phyloP scores from a whole-genome alignment of 2,329 filamentous ascomycete genomes.

The Venturia pyrina region DNA sequence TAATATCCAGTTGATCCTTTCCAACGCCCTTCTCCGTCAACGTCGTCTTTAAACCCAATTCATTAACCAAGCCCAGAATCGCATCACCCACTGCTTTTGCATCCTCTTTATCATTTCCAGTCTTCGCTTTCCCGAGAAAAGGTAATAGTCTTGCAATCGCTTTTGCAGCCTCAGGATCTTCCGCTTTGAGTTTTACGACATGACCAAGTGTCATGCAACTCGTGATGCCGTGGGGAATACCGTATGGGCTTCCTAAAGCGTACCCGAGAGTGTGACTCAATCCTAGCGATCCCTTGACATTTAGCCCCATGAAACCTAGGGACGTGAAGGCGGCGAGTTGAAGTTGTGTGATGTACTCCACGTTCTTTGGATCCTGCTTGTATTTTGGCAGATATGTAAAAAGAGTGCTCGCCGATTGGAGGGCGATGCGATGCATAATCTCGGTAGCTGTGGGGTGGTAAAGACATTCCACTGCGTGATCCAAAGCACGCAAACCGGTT shows the following conservation, averaged over 20 bases:
- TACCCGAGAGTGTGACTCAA: constrained; percentile 38
- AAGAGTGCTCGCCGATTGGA: constrained; percentile 36
- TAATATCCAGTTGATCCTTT: constrained; percentile 31
- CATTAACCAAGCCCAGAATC: constrained; percentile 33
- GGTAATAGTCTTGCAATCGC: constrained; percentile 36
- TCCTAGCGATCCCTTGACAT: constrained; percentile 41
- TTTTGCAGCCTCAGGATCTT: constrained; percentile 32
- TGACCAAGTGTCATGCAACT: constrained; percentile 44
- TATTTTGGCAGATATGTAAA: constrained; percentile 40
- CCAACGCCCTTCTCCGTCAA: constrained; percentile 36
- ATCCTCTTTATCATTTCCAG: constrained; percentile 33
- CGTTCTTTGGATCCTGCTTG: constrained; percentile 34
- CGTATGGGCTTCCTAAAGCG: constrained; percentile 44
- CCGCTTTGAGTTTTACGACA: constrained; percentile 44
- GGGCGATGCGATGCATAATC: constrained; percentile 34
- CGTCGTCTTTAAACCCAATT: constrained; percentile 34
- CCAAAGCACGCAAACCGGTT: constrained; percentile 44
- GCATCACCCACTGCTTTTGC: constrained; percentile 34
- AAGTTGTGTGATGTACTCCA: constrained; percentile 40
- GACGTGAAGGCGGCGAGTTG: constrained; percentile 43
- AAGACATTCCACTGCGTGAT: constrained; percentile 45
- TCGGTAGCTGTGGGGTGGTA: constrained; percentile 44
- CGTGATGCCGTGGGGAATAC: constrained; percentile 47
- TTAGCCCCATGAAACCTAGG: constrained; percentile 40
- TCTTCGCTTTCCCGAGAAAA: constrained; percentile 29